Base-by-base conservation (phyloP, 1,284 basidiomycete genomes). In the Puccinia coronata region DNA sequence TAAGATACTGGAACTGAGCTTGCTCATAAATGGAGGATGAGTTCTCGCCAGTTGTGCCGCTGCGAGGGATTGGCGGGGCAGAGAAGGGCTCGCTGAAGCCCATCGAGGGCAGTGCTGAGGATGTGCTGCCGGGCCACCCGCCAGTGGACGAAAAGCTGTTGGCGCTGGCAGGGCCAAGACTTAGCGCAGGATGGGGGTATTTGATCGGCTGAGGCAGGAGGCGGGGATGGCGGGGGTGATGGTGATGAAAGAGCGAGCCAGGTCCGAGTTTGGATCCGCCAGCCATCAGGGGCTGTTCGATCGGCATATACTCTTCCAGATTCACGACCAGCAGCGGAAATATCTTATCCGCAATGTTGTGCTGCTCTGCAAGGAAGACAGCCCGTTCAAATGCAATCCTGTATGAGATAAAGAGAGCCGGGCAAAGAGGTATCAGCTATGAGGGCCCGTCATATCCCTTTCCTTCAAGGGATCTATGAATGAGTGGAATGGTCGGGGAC, bases 371-470 rank as follows among this genome's bases (percentile, higher is more conserved):
- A 16, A 82, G 59, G 47, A 43, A 28, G 16, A 63, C 39, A 1
- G 69, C 82, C 23, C 82, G 41, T 23, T 82, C 82, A 18, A 69
- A 74, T 14, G 82, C 63, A 47, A 82, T 82, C 80, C 80, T 82
- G 39, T 12, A 18, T 12, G 5, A 12, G 2, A 43, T 23, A 14
- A 81, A n/a, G n/a, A 49, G 16, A 31, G 34, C 14, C 39, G 2
- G 14, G 39, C 8, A 16, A 75, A 31, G 47, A 20, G 82, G 82
- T 65, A 34, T 61, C 25, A 43, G 78, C 39, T 75, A 72, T 65
- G 14, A 65, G n/a, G n/a, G n/a, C n/a, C n/a, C n/a, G n/a, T n/a
- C n/a, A n/a, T n/a, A n/a, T n/a, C n/a, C n/a, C n/a, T n/a, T n/a
- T n/a, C n/a, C n/a, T n/a, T n/a, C n/a, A n/a, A n/a, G n/a, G n/a